Conservation (phyloP, 352 stramenopile species). For the Elongisporangium anandrum region DNA sequence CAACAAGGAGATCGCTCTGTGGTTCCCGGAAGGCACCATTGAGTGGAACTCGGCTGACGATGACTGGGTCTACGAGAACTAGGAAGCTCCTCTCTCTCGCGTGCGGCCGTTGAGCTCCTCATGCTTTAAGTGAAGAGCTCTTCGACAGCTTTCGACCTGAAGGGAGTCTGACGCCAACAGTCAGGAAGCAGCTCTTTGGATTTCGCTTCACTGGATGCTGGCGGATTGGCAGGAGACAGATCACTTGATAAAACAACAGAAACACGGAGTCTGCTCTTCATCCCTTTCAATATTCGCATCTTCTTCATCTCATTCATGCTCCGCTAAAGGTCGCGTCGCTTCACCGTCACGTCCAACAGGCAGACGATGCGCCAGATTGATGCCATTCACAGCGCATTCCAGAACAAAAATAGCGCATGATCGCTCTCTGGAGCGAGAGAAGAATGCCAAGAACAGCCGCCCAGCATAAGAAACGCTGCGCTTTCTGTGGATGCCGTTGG, state of each 20-base stretch:
- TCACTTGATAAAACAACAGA: background rate
- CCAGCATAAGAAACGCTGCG: background rate
- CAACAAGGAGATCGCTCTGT: slow-evolving; percentile 97
- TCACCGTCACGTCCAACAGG: background rate
- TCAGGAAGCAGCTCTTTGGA: background rate
- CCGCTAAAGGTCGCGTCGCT: background rate
- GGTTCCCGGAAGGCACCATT: slow-evolving; percentile 94
- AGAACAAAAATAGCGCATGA: background rate
- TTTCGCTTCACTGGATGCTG: background rate
- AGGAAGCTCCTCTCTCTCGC: slow-evolving; percentile 12
- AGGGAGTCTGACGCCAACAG: background rate
- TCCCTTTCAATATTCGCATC: background rate
- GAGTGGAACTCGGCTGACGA: slow-evolving; percentile 90
- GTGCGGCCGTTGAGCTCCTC: background rate
- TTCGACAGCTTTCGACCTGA: background rate
- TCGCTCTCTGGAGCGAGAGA: background rate
- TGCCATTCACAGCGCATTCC: background rate
- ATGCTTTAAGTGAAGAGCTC: background rate
- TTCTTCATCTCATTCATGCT: background rate
- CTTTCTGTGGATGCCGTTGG: background rate
- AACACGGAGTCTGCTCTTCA: background rate
- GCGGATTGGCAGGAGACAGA: background rate
- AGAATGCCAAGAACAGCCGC: background rate
- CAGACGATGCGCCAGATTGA: no score
- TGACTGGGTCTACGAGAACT: slow-evolving; percentile 97